Base-by-base conservation (phyloP, 495 filamentous ascomycete genomes). In the Lophiostoma macrostomum region DNA sequence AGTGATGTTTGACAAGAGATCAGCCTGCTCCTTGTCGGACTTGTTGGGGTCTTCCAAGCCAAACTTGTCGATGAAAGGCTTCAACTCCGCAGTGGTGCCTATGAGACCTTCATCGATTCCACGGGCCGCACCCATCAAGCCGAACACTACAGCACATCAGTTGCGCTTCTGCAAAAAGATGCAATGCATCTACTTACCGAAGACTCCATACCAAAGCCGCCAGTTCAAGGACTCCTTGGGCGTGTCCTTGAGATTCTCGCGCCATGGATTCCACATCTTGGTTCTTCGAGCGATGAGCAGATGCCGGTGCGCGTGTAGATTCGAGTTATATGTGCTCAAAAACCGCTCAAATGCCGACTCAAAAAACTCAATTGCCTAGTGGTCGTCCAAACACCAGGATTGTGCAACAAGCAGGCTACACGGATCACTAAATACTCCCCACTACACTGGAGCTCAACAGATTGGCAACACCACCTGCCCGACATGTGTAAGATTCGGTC, bases 51-150 rank as follows among this genome's bases (percentile, higher is more conserved):
- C 52, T 29, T 64, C 69, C 54, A 83, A 81, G 18, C 80, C 72
- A 69, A 86, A 84, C 35, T 73, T 75, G 4, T 66, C 55, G 57
- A 82, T 75, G 56, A 87, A 88, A 35, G 82, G 74, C 37, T 74
- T 73, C 12, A 80, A 81, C 56, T 81, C 78, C 66, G 86, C 81
- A 16, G 83, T 80, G 13, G 72, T 83, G 6, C 78, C 80, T 62
- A 86, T 87, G 35, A 87, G 71, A 27, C 84, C 85, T 64, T 88
- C 85, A 56, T 88, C 85, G n/a, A 88, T 69, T n/a, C 80, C 80
- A 31, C 80, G 73, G 16, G 85, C 85, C 22, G 85, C 84, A 44
- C 84, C 84, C 68, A 87, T 79, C 10, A 86, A 77, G 22, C 81
- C 82, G 48, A 68, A 68, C 25, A 67, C 62, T 61, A 10, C 5